phyloP scores from a whole-genome alignment of 2,329 filamentous ascomycete species.

The Sporothrix brasiliensis region DNA sequence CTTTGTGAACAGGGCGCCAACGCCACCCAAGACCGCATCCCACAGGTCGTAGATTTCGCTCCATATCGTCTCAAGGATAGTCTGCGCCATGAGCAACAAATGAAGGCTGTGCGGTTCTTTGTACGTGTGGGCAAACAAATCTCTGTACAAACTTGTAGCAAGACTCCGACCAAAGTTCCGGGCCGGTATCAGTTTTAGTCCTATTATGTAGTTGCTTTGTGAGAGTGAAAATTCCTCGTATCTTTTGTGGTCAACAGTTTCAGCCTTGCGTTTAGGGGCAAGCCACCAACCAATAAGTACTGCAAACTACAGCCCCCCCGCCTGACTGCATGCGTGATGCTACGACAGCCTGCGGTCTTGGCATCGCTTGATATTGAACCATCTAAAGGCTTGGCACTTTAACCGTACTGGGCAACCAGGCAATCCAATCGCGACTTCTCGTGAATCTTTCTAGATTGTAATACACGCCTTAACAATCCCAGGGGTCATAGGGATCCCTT shows the following conservation, averaged over 20 bases:
- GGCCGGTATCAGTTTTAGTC: too few relatives aligned
- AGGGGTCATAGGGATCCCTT: too few relatives aligned
- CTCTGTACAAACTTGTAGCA: not conserved
- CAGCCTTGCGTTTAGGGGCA: too few relatives aligned
- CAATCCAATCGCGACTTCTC: slow-evolving; percentile 5
- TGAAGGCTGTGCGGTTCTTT: not conserved
- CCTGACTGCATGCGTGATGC: not conserved
- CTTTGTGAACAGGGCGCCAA: slow-evolving; percentile 35
- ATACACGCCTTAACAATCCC: too few relatives aligned
- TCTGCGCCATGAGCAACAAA: slow-evolving; percentile 3
- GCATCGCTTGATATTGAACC: not conserved
- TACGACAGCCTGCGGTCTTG: slow-evolving; percentile 4
- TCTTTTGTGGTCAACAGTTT: too few relatives aligned
- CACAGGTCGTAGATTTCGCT: slow-evolving; percentile 36
- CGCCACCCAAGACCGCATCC: slow-evolving; percentile 36
- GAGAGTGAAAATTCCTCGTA: too few relatives aligned
- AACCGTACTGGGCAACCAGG: slow-evolving; percentile 25
- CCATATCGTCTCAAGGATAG: slow-evolving; percentile 31
- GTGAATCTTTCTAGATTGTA: not conserved
- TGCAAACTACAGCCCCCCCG: not conserved
- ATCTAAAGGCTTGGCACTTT: slow-evolving; percentile 26
- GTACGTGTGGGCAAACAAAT: not conserved
- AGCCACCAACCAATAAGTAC: not conserved
- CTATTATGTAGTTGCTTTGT: too few relatives aligned
- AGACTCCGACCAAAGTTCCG: not conserved